Conservation (phyloP, 805 yeast species). For the Pichia paraexigua region DNA sequence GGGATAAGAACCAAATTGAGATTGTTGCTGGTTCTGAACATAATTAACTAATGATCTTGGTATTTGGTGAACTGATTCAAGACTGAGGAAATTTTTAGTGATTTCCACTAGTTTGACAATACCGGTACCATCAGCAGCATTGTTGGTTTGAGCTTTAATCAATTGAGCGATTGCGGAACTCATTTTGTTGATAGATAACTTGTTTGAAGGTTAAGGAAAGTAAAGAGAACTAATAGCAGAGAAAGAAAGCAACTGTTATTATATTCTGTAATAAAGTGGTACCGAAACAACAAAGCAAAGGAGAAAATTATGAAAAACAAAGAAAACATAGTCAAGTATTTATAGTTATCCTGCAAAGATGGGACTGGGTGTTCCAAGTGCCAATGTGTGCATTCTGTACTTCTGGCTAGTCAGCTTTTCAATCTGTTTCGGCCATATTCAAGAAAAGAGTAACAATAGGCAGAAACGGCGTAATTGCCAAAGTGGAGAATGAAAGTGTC, state of each 20-base stretch:
- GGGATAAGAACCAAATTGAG: constrained; percentile 63
- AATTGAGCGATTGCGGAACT: constrained; percentile 16
- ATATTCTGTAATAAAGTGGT: no score
- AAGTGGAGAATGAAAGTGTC: no score
- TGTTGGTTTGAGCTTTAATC: constrained; percentile 25
- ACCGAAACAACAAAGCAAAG: no score
- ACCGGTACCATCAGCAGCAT: constrained; percentile 46
- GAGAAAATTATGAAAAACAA: no score
- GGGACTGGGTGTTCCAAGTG: no score
- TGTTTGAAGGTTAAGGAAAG: neutral
- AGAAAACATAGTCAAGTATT: no score
- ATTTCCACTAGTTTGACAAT: constrained; percentile 28
- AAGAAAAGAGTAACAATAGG: no score
- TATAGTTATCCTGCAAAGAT: no score
- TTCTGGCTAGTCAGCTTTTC: no score
- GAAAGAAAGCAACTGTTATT: neutral
- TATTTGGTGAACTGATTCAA: constrained; percentile 19
- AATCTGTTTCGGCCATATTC: no score
- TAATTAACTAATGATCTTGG: constrained; percentile 35
- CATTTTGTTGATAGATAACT: constrained; percentile 1
- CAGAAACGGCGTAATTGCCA: no score
- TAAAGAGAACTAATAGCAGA: neutral
- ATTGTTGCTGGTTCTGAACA: constrained; percentile 34
- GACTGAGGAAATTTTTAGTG: constrained; percentile 22
- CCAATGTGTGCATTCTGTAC: no score